phyloP scores from a whole-genome alignment of 1,139 yeast genomes.

The Magnusiomyces tetraspermus region DNA sequence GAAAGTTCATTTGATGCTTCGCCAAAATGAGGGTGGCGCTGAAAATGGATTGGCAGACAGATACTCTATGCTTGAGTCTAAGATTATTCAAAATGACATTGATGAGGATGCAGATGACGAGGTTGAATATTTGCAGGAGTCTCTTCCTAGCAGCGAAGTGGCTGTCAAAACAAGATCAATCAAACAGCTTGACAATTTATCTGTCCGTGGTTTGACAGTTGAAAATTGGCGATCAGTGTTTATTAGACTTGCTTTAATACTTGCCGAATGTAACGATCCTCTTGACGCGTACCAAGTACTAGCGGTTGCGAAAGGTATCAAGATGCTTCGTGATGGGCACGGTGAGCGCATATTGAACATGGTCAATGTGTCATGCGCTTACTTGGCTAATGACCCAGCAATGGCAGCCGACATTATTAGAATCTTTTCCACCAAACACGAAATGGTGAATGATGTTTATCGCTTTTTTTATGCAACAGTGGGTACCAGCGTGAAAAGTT shows the following conservation, averaged over 20 bases:
- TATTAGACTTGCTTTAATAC: conserved; percentile 62
- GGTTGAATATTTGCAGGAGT: not conserved
- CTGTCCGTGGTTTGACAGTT: conserved; percentile 59
- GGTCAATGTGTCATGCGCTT: conserved; percentile 55
- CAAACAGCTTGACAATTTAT: conserved; percentile 36
- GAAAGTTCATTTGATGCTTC: not conserved
- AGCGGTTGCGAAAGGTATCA: conserved; percentile 65
- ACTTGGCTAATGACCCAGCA: conserved; percentile 44
- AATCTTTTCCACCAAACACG: conserved; percentile 41
- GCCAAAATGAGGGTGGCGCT: conserved; percentile 36
- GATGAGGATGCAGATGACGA: conserved; percentile 22
- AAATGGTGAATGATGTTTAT: conserved; percentile 59
- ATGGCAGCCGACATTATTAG: conserved; percentile 51
- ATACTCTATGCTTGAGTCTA: conserved; percentile 49
- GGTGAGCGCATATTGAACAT: conserved; percentile 51
- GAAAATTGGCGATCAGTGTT: conserved; percentile 80
- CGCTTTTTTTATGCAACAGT: conserved; percentile 39
- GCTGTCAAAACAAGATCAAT: conserved; percentile 19
- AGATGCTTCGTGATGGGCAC: conserved; percentile 48
- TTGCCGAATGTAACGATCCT: conserved; percentile 45
- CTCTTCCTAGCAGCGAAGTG: not conserved
- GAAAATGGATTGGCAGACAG: conserved; percentile 63
- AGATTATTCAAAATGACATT: conserved; percentile 26
- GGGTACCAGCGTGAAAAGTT: not conserved
- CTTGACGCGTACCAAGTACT: conserved; percentile 63